Evolutionary conservation across 106 monocot genomes (phyloP).

Genomic region (Dendrobium nobile): DNA sequence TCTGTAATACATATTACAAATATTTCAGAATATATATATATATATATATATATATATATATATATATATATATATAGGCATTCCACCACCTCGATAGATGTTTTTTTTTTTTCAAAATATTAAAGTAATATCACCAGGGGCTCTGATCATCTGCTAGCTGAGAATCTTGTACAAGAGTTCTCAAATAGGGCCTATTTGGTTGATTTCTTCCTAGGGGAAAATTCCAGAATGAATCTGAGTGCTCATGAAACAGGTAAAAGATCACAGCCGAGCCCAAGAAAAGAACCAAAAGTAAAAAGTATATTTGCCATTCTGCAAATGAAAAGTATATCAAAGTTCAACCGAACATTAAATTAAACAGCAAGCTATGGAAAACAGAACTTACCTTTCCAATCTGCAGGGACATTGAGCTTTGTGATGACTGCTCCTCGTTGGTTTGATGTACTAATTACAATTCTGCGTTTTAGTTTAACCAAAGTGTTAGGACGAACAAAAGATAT

Average conservation of each 20-base stretch:
- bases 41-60: no score
- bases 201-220: constrained; percentile 36
- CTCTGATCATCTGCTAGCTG: constrained; percentile 50
- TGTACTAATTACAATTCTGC: constrained; percentile 80
- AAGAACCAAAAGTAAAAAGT: constrained; percentile 50
- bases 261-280: constrained; percentile 43
- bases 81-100: no score
- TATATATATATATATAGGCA: no score
- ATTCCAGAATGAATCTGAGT: constrained; percentile 66
- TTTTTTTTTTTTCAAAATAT: no score
- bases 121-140: constrained; percentile 29
- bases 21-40: no score
- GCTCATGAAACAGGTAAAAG: constrained; percentile 45
- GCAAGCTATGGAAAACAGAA: neutral
- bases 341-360: neutral
- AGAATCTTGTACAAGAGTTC: constrained; percentile 14
- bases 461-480: neutral
- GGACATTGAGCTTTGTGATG: constrained; percentile 73
- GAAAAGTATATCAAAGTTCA: neutral
- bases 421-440: constrained; percentile 63
- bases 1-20: no score
- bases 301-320: constrained; percentile 64
- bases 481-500: neutral
- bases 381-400: constrained; percentile 94
- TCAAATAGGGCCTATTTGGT: constrained; percentile 18